Percentiles rank a stretch among this genome's conserved stretches.
Conservation (phyloP, 345 rosid species). For the Hibiscus mutabilis region DNA sequence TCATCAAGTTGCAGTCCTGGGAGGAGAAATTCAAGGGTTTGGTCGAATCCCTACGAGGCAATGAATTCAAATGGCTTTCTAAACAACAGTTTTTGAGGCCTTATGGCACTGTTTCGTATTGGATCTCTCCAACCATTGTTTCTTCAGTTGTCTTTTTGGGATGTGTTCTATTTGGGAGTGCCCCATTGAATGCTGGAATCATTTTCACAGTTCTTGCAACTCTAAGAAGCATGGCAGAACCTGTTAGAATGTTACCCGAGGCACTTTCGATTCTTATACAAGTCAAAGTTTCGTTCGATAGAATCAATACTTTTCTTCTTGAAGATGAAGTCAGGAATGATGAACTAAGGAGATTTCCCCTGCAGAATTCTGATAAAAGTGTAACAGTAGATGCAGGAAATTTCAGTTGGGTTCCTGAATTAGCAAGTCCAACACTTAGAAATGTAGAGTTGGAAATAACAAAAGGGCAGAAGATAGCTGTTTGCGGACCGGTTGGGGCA, state of each 20-base stretch:
- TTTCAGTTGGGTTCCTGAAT: slow-evolving; percentile 69
- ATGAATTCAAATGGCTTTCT: slow-evolving; percentile 60
- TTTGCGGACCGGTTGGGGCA: slow-evolving; percentile 76
- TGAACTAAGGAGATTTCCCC: slow-evolving; percentile 21
- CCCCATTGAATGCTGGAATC: slow-evolving; percentile 64
- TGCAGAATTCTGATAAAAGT: slow-evolving; percentile 20
- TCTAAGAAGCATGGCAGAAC: slow-evolving; percentile 54
- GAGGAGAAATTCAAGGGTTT: slow-evolving; percentile 60
- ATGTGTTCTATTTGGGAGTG: slow-evolving; percentile 45
- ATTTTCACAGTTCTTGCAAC: slow-evolving; percentile 72
- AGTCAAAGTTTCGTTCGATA: slow-evolving; percentile 56
- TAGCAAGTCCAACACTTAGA: slow-evolving; percentile 30
- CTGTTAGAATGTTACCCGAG: slow-evolving; percentile 64
- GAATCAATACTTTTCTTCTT: slow-evolving; percentile 50
- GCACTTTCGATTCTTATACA: slow-evolving; percentile 67
- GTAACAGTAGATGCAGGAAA: slow-evolving; percentile 44
- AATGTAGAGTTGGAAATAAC: slow-evolving; percentile 38
- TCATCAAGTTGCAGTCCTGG: slow-evolving; percentile 79
- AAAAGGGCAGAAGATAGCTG: slow-evolving; percentile 54
- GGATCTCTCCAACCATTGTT: slow-evolving; percentile 67
- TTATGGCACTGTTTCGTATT: slow-evolving; percentile 43
- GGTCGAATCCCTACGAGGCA: slow-evolving; percentile 46
- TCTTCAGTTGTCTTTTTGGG: slow-evolving; percentile 61
- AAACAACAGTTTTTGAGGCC: slow-evolving; percentile 44
- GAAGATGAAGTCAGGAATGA: slow-evolving; percentile 51